Conservation (phyloP, 2,329 filamentous ascomycete species). For the Pseudopyricularia cyperi region DNA sequence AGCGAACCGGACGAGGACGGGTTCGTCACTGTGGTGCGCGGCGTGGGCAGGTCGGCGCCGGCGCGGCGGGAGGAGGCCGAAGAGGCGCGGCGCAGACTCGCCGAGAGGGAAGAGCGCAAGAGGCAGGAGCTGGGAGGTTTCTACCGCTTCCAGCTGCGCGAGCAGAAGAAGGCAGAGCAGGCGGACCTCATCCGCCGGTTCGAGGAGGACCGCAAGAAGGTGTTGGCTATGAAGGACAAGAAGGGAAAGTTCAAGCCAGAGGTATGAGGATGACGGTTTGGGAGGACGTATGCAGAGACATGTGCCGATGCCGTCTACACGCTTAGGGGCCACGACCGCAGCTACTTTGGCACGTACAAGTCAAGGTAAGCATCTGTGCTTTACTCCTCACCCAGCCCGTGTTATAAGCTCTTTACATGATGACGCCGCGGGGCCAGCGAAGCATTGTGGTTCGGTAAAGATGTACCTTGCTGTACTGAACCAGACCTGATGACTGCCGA, state of each 20-base stretch:
- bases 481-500: constrained; percentile 24
- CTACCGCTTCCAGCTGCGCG: constrained; percentile 72
- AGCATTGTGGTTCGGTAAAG: constrained; percentile 11
- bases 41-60: constrained; percentile 56
- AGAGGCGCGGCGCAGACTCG: constrained; percentile 42
- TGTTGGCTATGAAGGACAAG: constrained; percentile 57
- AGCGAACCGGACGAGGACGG: constrained; percentile 87
- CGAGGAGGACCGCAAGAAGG: constrained; percentile 61
- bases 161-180: constrained; percentile 59
- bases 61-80: constrained; percentile 61
- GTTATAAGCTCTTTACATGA: constrained; percentile 10
- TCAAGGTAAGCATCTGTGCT: background rate
- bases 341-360: background rate
- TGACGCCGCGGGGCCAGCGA: constrained; percentile 26
- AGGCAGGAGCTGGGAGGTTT: constrained; percentile 58
- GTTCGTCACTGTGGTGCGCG: constrained; percentile 81
- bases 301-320: no score
- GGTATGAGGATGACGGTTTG: constrained; percentile 15
- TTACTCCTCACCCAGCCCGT: background rate
- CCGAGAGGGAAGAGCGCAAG: constrained; percentile 46
- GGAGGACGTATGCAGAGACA: no score
- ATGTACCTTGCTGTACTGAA: background rate
- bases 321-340: background rate
- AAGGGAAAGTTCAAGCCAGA: constrained; percentile 47
- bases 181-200: constrained; percentile 57